Base-by-base conservation (phyloP, 441 rosid genomes). In the Eutrema salsugineum region DNA sequence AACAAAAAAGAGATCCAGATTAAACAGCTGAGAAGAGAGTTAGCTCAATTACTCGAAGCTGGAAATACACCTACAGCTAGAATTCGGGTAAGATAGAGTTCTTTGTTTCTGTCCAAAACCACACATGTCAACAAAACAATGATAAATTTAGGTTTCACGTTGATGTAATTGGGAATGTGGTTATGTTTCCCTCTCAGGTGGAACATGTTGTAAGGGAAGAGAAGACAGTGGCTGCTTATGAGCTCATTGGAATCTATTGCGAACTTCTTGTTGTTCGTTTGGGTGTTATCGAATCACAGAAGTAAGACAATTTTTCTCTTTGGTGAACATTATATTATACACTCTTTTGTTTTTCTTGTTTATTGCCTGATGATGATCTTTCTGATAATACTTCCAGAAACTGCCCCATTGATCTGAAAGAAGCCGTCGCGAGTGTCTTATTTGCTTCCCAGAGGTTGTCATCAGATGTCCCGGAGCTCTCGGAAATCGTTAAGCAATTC, bases 121-220 rank as follows among this genome's bases (percentile, higher is more conserved):
- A 48, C 19, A 27, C 35, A 6, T 51, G 9, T 50, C 51, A 3
- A 20, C 7, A 4, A 46, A 1, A 17, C 5, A 27, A 17, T 56
- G 46, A 5, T 9, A 35, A 19, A 11, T 50, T 61, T 27, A 19
- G 58, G 46, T 50, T 69, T 60, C 15, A 50, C 46, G 66, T 47
- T 44, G 27, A 33, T 70, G 50, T 27, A 6, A 70, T 38, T 70
- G 53, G 22, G 44, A 71, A 50, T 61, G 54, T 24, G 39, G 20
- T 44, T 38, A 27, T 66, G 48, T 57, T 38, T 28, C 10, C 60
- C 8, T 43, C 40, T 44, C 74, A 94, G 99, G 99, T 94, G 46
- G 99, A 94, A 72, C 99, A 94, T 92, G 93, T 90, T 47, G 89
- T 90, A 66, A 84, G 94, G 73, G 99, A 94, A 86, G 91, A 92